Percentiles rank a stretch among this genome's conserved stretches.
These are phyloP conservation scores for Lyophyllum shimeji DNA, from an alignment of 768 basidiomycete genomes.

Conservation along the genomic window DNA sequence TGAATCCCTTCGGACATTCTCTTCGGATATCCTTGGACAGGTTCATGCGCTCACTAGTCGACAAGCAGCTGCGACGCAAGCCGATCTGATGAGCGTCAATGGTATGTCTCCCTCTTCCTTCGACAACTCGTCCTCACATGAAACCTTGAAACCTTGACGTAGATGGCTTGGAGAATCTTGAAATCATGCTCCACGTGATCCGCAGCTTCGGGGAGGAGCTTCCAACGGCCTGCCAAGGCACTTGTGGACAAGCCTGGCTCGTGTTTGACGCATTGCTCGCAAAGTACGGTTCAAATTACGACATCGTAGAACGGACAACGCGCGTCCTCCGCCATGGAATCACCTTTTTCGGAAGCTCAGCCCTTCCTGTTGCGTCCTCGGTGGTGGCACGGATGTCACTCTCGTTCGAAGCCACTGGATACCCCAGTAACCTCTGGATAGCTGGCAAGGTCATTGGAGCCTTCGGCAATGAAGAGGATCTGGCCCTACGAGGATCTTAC, in stretches of 20 bases:
- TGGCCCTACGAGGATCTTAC: constrained; percentile 55
- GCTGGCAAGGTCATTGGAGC: constrained; percentile 80
- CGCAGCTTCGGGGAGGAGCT: constrained; percentile 81
- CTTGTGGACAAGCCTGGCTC: constrained; percentile 76
- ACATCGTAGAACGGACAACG: constrained; percentile 80
- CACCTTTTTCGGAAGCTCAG: constrained; percentile 71
- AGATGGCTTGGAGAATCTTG: constrained; percentile 88
- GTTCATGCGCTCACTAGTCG: constrained; percentile 67
- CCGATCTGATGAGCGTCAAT: constrained; percentile 65
- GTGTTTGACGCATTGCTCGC: constrained; percentile 80
- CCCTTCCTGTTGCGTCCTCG: constrained; percentile 66
- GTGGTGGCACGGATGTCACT: constrained; percentile 74
- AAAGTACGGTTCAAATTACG: constrained; percentile 75
- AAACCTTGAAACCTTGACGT: neutral
- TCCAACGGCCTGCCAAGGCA: constrained; percentile 76
- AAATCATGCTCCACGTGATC: constrained; percentile 86
- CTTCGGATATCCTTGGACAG: constrained; percentile 77
- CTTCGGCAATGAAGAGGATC: constrained; percentile 69
- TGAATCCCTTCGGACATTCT: constrained; percentile 82
- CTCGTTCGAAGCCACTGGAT: constrained; percentile 78
- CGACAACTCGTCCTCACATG: too few relatives aligned
- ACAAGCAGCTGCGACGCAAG: constrained; percentile 56
- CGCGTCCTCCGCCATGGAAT: constrained; percentile 84
- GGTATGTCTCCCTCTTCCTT: constrained; percentile 45
- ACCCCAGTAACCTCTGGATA: constrained; percentile 92